Evolutionary conservation across 208 protist genomes (phyloP).

Genomic region (Kentomonas sorsogonicus): DNA sequence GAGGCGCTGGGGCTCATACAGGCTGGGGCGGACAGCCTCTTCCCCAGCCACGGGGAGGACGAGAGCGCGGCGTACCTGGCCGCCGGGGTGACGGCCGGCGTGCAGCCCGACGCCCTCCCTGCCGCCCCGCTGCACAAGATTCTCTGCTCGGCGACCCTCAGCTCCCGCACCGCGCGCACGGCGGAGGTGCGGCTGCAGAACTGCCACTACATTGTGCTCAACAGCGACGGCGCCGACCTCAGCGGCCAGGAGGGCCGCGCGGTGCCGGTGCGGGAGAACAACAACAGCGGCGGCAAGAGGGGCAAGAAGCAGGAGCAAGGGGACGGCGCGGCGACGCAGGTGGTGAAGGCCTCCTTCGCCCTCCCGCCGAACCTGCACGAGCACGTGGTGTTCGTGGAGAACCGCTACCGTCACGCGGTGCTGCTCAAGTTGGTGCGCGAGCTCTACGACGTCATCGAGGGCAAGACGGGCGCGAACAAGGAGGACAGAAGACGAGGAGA

Average conservation of each 20-base stretch:
- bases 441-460: conserved; percentile 28
- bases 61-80: not conserved
- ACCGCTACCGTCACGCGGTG: conserved; percentile 74
- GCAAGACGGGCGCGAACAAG: not conserved
- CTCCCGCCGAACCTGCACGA: conserved; percentile 79
- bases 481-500: not conserved
- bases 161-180: conserved; percentile 73
- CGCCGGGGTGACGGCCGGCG: not conserved
- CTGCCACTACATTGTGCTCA: conserved; percentile 72
- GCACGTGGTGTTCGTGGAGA: conserved; percentile 80
- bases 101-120: not conserved
- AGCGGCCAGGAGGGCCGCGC: conserved; percentile 15
- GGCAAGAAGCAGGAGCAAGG: not conserved
- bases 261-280: conserved; percentile 3
- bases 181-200: conserved; percentile 82
- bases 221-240: conserved; percentile 61
- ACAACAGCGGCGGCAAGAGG: conserved; percentile 3
- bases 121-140: conserved; percentile 65
- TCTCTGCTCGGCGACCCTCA: conserved; percentile 87
- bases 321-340: not conserved
- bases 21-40: no score
- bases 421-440: conserved; percentile 75
- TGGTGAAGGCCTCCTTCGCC: conserved; percentile 63
- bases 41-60: not conserved
- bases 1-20: no score